Evolutionary conservation across 352 stramenopile genomes (phyloP), one percentile per base, ranked within the genome.

Genomic region (Thraustochytrium striatum): DNA sequence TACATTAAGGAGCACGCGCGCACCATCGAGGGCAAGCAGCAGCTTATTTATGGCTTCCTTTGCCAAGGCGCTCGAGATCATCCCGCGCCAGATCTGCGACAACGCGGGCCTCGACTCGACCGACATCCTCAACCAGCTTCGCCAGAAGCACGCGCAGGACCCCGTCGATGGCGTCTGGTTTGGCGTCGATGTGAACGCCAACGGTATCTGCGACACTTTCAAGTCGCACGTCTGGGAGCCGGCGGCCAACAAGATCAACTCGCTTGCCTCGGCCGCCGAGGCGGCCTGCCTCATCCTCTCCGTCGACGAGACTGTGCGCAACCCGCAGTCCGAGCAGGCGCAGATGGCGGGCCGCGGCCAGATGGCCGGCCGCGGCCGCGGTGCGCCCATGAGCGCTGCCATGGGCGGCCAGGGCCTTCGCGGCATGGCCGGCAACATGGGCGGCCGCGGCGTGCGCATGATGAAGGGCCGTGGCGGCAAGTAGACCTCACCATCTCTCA

Each of bases 291-390:
- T 98, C 58, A 98, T 99, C 84, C 87, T 99, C 38, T 97, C 89
- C 52, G 98, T 99, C 81, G 96, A 99, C 85, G 95, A 99, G 87
- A 99, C 96, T 35, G 94, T 99, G 78, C 93, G 96, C 82, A 99
- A 98, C 86, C 96, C 95, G 21, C 93, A 93, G 85, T 98, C 92
- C 81, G 91, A 98, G 86, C 92, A 98, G 91, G 93, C 84, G 81
- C 88, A 89, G 87, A 86, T 36, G 69, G 61, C 52, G 81, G 70
- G 25, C 82, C 82, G 43, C 33, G 30, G 52, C 39, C 55, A 57
- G 33, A 58, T 69, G 85, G 84, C 82, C 33, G 85, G 87, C 59
- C 83, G 81, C 53, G 84, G 83, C 36, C 86, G 88, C 35, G 85
- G 85, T 30, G 83, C 86, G 16, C 91, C 92, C 9, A 91, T 96